Percentiles rank a stretch among this genome's conserved stretches.
phyloP scores from a whole-genome alignment of 352 stramenopile species.

The Hyaloperonospora brassicae region DNA sequence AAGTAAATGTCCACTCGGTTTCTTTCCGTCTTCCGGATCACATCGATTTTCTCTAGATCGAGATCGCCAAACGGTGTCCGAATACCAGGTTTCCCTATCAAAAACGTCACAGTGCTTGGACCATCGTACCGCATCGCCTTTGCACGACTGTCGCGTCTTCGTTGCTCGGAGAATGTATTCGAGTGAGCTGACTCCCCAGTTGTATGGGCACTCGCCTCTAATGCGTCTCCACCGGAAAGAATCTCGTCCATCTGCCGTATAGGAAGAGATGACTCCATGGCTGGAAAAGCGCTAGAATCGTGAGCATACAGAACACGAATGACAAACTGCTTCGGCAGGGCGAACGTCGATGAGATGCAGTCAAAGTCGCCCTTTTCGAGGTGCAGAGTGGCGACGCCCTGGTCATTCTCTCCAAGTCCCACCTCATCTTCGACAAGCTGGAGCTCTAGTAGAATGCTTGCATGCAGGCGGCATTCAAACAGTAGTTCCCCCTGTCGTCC shows the following conservation, averaged over 20 bases:
- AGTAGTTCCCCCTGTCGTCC: conserved; percentile 75
- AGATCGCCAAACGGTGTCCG: conserved; percentile 76
- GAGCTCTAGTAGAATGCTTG: conserved; percentile 67
- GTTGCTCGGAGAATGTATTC: conserved; percentile 21
- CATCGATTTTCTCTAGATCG: conserved; percentile 74
- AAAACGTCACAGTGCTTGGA: conserved; percentile 53
- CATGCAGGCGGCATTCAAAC: conserved; percentile 65
- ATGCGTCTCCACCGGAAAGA: conserved; percentile 2
- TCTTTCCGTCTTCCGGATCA: conserved; percentile 47
- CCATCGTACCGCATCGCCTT: conserved; percentile 68
- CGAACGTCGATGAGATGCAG: conserved; percentile 62
- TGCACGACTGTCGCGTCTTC: conserved; percentile 17
- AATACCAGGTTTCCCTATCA: conserved; percentile 51
- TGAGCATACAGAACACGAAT: conserved; percentile 51
- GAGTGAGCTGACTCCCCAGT: conserved; percentile 11
- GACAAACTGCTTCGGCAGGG: conserved; percentile 56
- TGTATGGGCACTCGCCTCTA: conserved; percentile 5
- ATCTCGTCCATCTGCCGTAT: conserved; percentile 22
- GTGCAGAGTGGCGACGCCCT: conserved; percentile 38
- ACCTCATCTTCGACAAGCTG: conserved; percentile 22
- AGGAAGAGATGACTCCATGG: conserved; percentile 21
- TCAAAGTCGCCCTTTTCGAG: conserved; percentile 77
- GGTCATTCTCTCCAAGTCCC: conserved; percentile 22
- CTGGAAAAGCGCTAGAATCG: conserved; percentile 41
- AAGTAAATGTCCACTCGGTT: conserved; percentile 64